Base-by-base conservation (phyloP, 805 yeast species). In the Saccharomyces mikatae region DNA sequence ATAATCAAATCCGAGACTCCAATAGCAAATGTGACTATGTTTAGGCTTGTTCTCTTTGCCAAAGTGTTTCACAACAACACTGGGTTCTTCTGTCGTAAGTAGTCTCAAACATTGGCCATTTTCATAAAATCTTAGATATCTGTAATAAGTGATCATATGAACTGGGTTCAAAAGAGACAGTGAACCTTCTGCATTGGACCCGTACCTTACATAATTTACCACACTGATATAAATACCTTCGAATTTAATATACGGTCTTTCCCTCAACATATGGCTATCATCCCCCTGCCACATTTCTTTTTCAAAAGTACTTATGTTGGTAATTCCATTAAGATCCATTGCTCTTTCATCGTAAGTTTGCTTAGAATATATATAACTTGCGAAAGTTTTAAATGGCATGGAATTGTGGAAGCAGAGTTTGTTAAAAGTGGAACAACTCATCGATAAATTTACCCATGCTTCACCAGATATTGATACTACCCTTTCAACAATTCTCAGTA, bases 181-280 rank as follows among this genome's bases (percentile, higher is more conserved):
- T 0, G 87, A 80, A 48, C 83, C 80, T 59, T 81, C 87, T 8
- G 82, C 78, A 51, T 83, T 77, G 2, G 87, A 85, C 41, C 97
- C 97, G 63, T 87, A 89, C 53, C 96, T 79, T 60, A 86, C 80
- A 69, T 90, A 91, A 57, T 87, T 87, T 51, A 91, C 87, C 21
- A 84, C 87, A 62, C 96, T 84, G 24, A 92, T 87, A 62, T 92
- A 92, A 21, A 89, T 77, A 1, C 99, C 99, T 52, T 82, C 76
- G 67, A 81, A 88, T 63, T 92, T 86, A 32, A 91, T 62, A 62
- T 84, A 86, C 0, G 97, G 97, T 44, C 96, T 73, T 41, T 79
- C 77, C 47, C 61, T 64, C 3, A 75, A 49, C 78, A 74, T 75
- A 6, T 58, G 50, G 21, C 58, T 57, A 67, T 71, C 69, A 53